Evolutionary conservation across 2,329 filamentous ascomycete species (phyloP).

Genomic region (Alternaria dauci): DNA sequence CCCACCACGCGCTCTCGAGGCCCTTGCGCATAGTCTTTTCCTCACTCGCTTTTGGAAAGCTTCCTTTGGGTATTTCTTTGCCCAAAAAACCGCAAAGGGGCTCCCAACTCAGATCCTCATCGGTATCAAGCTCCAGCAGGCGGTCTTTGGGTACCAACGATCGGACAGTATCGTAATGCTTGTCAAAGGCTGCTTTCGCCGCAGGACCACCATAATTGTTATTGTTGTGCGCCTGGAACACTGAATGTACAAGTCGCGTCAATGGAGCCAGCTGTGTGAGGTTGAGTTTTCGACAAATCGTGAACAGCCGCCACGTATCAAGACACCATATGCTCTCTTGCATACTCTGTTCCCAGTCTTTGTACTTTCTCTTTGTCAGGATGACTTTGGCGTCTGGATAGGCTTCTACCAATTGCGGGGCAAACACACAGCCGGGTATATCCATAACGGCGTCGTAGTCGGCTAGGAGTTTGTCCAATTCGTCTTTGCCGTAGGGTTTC

Average conservation of each 20-base stretch:
- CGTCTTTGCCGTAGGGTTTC: constrained; percentile 41
- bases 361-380: constrained; percentile 39
- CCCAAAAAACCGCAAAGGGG: constrained; percentile 41
- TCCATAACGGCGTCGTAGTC: constrained; percentile 51
- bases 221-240: constrained; percentile 35
- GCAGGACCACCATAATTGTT: constrained; percentile 33
- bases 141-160: constrained; percentile 28
- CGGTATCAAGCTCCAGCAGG: constrained; percentile 39
- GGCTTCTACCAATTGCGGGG: constrained; percentile 38
- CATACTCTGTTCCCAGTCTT: constrained; percentile 40
- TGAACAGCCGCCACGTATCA: constrained; percentile 34
- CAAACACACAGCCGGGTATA: constrained; percentile 40
- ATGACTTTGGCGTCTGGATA: constrained; percentile 49
- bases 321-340: constrained; percentile 37
- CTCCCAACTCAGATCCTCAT: constrained; percentile 32
- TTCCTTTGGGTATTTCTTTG: constrained; percentile 25
- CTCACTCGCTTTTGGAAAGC: constrained; percentile 35
- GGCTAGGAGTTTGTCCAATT: constrained; percentile 59
- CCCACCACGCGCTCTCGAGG: constrained; percentile 32
- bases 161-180: constrained; percentile 38
- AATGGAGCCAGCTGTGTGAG: constrained; percentile 37
- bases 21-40: constrained; percentile 29
- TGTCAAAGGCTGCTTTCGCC: constrained; percentile 32
- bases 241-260: constrained; percentile 30
- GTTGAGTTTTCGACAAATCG: constrained; percentile 25